Percentiles rank a stretch among this genome's conserved stretches.
These are phyloP conservation scores for Emiliania huxleyi DNA, from an alignment of 78 protist species.

Conservation along the genomic window DNA sequence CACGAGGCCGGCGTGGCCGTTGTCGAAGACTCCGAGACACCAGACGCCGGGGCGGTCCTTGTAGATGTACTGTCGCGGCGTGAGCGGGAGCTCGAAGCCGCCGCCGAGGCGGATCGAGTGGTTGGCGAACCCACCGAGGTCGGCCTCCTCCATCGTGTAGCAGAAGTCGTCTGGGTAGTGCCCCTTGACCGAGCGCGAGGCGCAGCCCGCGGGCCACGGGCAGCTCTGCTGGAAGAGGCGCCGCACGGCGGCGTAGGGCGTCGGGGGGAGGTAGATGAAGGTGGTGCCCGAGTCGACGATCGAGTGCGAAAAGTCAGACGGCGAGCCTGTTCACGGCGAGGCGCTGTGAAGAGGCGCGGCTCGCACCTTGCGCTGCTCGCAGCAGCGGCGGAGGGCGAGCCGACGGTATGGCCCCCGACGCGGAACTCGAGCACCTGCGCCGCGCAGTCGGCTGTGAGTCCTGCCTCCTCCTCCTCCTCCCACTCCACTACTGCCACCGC, in stretches of 20 bases:
- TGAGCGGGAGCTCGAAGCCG: neutral
- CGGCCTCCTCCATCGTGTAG: neutral
- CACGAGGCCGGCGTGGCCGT: neutral
- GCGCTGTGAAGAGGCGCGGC: neutral
- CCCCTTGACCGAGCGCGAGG: neutral
- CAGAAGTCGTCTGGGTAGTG: neutral
- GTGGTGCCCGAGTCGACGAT: conserved; percentile 23
- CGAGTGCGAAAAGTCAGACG: neutral
- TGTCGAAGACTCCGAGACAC: conserved; percentile 15
- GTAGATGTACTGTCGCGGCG: neutral
- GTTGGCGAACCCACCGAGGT: neutral
- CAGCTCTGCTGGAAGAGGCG: neutral
- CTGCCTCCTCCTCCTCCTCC: too few species aligned
- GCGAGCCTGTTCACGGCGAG: neutral
- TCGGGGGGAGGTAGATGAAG: conserved; percentile 5
- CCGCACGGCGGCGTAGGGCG: neutral
- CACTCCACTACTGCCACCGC: too few species aligned
- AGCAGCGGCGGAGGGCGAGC: neutral
- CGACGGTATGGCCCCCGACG: neutral
- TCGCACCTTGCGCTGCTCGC: too few species aligned
- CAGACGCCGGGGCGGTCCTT: neutral
- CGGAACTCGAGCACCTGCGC: neutral
- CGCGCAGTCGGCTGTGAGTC: neutral
- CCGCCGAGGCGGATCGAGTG: neutral
- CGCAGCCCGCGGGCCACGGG: neutral